phyloP scores from a whole-genome alignment of 129 eudicot species.

The Escallonia rubra region DNA sequence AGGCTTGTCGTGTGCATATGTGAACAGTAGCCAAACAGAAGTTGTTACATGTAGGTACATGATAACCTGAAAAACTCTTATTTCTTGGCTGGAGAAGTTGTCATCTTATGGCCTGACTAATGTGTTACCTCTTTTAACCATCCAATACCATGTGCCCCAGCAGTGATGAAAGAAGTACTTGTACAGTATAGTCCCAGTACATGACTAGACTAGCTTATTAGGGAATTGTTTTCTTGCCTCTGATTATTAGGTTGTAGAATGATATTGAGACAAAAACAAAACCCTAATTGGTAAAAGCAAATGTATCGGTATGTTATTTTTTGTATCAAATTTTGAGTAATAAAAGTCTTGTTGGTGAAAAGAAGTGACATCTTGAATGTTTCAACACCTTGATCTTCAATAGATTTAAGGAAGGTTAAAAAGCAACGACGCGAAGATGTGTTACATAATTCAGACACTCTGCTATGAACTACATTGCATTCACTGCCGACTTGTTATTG shows the following conservation, averaged over 20 bases:
- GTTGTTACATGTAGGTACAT: not conserved
- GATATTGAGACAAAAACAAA: not conserved
- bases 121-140: constrained; percentile 21
- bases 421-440: not conserved
- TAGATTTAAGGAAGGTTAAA: not conserved
- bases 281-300: not conserved
- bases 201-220: not conserved
- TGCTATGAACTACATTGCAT: not conserved
- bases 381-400: too few relatives aligned
- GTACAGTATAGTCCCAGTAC: constrained; percentile 2
- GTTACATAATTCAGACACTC: not conserved
- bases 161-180: constrained; percentile 19
- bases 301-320: not conserved
- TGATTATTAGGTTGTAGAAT: not conserved
- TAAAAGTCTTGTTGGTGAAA: too few relatives aligned
- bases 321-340: not conserved
- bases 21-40: constrained; percentile 4
- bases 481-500: too few relatives aligned
- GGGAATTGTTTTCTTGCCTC: not conserved
- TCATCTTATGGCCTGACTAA: constrained; percentile 30
- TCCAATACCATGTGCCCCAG: constrained; percentile 29
- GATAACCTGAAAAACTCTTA: not conserved
- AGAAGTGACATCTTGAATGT: not conserved
- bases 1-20: constrained; percentile 18
- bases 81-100: constrained; percentile 29